Evolutionary conservation across 1,139 yeast species (phyloP).

Genomic region (Arxiozyma bovina): DNA sequence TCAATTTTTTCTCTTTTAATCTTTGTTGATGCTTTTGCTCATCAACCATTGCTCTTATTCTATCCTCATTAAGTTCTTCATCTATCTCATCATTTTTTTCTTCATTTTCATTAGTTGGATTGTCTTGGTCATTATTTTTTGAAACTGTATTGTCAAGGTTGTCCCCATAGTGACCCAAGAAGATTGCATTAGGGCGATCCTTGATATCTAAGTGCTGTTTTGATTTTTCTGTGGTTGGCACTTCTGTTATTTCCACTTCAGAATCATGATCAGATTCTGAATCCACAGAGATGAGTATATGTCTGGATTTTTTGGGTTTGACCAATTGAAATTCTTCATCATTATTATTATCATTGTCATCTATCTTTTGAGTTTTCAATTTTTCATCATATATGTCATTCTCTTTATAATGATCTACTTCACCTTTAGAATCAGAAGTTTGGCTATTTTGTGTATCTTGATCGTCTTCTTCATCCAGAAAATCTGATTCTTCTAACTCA

Average conservation of each 20-base stretch:
- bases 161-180: slow-evolving; percentile 32
- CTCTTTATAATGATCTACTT: slow-evolving; percentile 11
- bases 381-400: not conserved
- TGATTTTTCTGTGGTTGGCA: not conserved
- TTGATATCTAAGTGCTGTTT: not conserved
- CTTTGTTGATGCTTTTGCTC: slow-evolving; percentile 34
- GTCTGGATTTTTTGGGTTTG: slow-evolving; percentile 1
- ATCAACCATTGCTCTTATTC: slow-evolving; percentile 26
- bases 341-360: slow-evolving; percentile 10
- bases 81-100: slow-evolving; percentile 9
- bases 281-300: slow-evolving; percentile 5
- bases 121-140: not conserved
- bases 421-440: not conserved
- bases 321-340: slow-evolving; percentile 4
- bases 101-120: slow-evolving; percentile 5
- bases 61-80: slow-evolving; percentile 23
- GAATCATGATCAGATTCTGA: slow-evolving; percentile 4
- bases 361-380: slow-evolving; percentile 10
- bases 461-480: slow-evolving; percentile 9
- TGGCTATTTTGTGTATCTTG: slow-evolving; percentile 7
- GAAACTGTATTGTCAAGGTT: slow-evolving; percentile 14
- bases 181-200: slow-evolving; percentile 16
- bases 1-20: slow-evolving; percentile 18
- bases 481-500: slow-evolving; percentile 22
- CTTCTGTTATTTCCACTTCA: not conserved